Conservation (phyloP, 495 filamentous ascomycete species). For the Bathelium albidoporum region DNA sequence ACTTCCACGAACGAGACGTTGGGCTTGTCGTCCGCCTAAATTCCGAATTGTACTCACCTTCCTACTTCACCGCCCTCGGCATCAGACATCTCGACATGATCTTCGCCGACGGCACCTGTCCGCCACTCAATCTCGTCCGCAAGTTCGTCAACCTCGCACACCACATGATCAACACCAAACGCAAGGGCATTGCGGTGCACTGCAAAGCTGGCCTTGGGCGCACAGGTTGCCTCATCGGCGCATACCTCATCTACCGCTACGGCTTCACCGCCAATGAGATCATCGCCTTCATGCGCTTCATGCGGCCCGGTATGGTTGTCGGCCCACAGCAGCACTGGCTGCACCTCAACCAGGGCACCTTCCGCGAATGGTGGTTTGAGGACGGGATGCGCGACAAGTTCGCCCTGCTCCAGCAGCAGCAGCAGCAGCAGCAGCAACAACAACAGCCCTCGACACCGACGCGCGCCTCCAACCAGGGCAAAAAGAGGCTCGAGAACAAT, state of each 20-base stretch:
- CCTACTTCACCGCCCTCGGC: constrained; percentile 88
- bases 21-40: constrained; percentile 93
- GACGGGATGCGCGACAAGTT: constrained; percentile 66
- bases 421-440: too few relatives aligned
- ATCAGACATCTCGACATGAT: constrained; percentile 98
- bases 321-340: constrained; percentile 99
- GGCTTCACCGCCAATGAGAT: constrained; percentile 98
- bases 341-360: constrained; percentile 89
- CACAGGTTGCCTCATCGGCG: constrained; percentile 91
- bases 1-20: constrained; percentile 77
- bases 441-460: constrained; percentile 69
- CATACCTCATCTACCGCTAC: constrained; percentile 93
- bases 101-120: constrained; percentile 96
- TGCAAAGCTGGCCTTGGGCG: constrained; percentile 97
- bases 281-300: constrained; percentile 98
- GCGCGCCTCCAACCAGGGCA: constrained; percentile 45
- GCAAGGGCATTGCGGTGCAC: constrained; percentile 88
- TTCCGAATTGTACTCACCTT: constrained; percentile 87
- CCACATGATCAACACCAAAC: constrained; percentile 78
- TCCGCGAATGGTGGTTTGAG: constrained; percentile 97
- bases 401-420: constrained; percentile 33
- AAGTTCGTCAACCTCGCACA: constrained; percentile 93
- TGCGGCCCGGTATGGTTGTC: constrained; percentile 98
- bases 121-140: constrained; percentile 69
- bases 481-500: constrained; percentile 43